Percentiles rank a stretch among this genome's conserved stretches.
Evolutionary conservation across 768 basidiomycete genomes (phyloP).

Genomic region (Ephemerocybe angulata): DNA sequence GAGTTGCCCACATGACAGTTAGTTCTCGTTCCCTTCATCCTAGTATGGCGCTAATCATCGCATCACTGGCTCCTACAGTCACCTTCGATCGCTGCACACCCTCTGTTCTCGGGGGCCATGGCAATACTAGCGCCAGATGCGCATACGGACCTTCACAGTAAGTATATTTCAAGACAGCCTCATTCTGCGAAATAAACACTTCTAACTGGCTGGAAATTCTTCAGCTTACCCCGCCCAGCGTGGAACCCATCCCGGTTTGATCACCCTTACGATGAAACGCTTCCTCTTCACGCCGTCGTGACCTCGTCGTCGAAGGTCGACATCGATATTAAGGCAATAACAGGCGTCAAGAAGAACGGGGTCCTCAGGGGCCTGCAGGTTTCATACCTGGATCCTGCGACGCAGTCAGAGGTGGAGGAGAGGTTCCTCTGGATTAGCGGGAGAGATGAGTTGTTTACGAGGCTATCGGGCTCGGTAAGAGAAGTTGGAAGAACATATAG

Average conservation of each 20-base stretch:
- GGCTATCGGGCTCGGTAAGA: slow-evolving; percentile 53
- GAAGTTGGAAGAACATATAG: slow-evolving; percentile 48
- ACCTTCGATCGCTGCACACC: slow-evolving; percentile 8
- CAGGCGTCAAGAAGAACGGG: slow-evolving; percentile 55
- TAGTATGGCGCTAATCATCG: neutral
- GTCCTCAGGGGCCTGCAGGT: slow-evolving; percentile 51
- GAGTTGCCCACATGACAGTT: neutral
- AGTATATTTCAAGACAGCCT: slow-evolving; percentile 8
- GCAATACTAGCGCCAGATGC: slow-evolving; percentile 19
- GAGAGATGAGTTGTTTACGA: slow-evolving; percentile 64
- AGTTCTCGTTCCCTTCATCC: neutral
- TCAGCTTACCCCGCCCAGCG: slow-evolving; percentile 62
- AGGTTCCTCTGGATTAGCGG: slow-evolving; percentile 57
- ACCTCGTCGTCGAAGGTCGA: slow-evolving; percentile 41
- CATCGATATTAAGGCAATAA: slow-evolving; percentile 44
- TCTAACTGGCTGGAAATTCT: neutral
- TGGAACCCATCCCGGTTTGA: slow-evolving; percentile 50
- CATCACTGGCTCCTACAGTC: neutral
- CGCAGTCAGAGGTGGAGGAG: slow-evolving; percentile 31
- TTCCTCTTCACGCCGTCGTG: slow-evolving; percentile 53
- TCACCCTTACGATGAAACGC: slow-evolving; percentile 48
- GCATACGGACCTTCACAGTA: slow-evolving; percentile 32
- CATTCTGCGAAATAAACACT: neutral
- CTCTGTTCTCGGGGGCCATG: slow-evolving; percentile 15
- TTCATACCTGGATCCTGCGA: slow-evolving; percentile 33